phyloP scores from a whole-genome alignment of 108 stramenopile genomes.

The Fragilaria crotonensis region DNA sequence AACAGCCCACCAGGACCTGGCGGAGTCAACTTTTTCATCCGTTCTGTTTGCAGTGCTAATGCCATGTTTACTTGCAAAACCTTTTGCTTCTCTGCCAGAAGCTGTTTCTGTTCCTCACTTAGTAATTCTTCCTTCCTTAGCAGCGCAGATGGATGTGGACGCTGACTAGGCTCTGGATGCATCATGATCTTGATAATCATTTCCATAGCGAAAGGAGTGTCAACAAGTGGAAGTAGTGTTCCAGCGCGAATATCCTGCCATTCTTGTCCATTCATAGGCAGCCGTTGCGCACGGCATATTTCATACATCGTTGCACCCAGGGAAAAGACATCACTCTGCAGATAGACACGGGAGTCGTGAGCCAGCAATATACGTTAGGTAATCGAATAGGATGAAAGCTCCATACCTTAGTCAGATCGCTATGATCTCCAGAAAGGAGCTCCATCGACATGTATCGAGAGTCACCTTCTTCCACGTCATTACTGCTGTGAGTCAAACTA shows the following conservation, averaged over 20 bases:
- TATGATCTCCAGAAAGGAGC: conserved; percentile 75
- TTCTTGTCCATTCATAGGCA: conserved; percentile 83
- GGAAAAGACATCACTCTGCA: conserved; percentile 88
- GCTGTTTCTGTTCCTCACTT: conserved; percentile 79
- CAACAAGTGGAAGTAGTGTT: conserved; percentile 41
- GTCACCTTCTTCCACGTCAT: conserved; percentile 90
- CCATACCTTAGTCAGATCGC: conserved; percentile 78
- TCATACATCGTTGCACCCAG: conserved; percentile 87
- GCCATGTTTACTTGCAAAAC: conserved; percentile 62
- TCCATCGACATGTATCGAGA: conserved; percentile 92
- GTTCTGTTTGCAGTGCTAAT: conserved; percentile 30
- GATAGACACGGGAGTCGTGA: no score
- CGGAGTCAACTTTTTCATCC: conserved; percentile 15
- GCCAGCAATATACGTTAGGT: no score
- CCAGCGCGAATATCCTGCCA: conserved; percentile 88
- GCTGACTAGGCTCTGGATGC: conserved; percentile 47
- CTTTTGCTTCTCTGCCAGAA: conserved; percentile 72
- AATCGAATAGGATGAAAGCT: no score
- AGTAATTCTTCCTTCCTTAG: conserved; percentile 68
- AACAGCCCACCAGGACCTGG: conserved; percentile 12
- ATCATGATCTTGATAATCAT: conserved; percentile 74
- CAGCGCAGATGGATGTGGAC: conserved; percentile 69
- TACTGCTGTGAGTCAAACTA: conserved; percentile 41
- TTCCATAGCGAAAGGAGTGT: conserved; percentile 59
- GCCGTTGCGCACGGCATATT: conserved; percentile 60